A percentile compares a stretch with the other conserved stretches of the same genome.
Conservation (phyloP, 2,329 filamentous ascomycete genomes). For the Colletotrichum musae region DNA sequence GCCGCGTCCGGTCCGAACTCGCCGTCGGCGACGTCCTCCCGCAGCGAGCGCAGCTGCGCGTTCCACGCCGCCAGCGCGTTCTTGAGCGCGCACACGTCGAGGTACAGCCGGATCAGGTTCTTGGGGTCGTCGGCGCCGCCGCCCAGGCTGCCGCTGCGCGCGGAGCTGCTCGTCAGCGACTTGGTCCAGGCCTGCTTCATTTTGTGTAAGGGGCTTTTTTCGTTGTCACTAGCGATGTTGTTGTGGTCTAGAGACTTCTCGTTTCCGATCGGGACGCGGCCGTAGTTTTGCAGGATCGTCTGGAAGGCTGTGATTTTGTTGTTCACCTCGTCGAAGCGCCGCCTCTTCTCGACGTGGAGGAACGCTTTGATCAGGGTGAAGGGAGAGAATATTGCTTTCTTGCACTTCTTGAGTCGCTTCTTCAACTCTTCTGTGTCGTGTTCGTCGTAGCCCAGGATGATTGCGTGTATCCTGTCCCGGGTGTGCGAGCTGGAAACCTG, state of each 20-base stretch:
- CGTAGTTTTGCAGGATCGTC: background rate
- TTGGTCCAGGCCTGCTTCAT: no score
- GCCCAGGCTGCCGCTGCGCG: background rate
- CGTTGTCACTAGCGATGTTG: no score
- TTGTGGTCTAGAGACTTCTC: background rate
- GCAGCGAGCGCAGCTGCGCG: background rate
- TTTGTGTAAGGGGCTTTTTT: no score
- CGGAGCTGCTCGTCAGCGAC: no score
- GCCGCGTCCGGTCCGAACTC: background rate
- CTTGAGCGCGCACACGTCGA: background rate
- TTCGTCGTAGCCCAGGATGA: no score
- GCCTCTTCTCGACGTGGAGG: background rate
- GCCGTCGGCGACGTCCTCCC: background rate
- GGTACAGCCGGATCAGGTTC: background rate
- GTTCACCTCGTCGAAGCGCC: background rate
- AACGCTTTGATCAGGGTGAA: no score
- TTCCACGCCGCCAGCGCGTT: background rate
- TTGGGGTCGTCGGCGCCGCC: background rate
- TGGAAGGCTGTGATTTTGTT: background rate
- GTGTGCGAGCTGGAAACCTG: no score
- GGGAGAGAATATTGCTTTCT: no score
- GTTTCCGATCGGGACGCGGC: background rate
- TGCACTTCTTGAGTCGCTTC: no score
- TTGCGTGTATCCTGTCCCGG: no score
- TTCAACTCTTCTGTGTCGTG: no score